Evolutionary conservation across 1,284 basidiomycete genomes (phyloP).

Genomic region (Cutaneotrichosporon cutaneum): DNA sequence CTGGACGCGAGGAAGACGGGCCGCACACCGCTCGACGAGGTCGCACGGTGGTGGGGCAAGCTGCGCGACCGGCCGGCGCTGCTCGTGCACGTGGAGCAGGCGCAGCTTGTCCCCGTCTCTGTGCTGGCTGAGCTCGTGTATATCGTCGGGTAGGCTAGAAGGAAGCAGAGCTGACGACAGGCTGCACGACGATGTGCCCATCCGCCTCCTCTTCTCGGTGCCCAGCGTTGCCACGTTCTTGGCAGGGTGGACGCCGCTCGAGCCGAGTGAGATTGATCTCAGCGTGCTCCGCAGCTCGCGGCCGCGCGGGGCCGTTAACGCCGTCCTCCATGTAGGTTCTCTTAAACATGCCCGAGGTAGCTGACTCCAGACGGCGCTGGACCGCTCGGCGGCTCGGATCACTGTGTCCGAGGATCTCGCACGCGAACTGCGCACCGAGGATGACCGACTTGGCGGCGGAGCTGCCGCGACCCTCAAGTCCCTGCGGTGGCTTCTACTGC

Average conservation of each 20-base stretch:
- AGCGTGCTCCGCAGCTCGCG: constrained; percentile 29
- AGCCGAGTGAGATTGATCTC: constrained; percentile 40
- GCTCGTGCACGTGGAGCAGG: constrained; percentile 41
- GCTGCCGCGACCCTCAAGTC: constrained; percentile 30
- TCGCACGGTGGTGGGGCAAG: constrained; percentile 36
- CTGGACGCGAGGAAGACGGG: constrained; percentile 33
- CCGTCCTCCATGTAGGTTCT: constrained; percentile 34
- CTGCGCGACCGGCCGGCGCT: constrained; percentile 26
- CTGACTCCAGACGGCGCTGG: constrained; percentile 16
- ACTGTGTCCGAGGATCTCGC: constrained; percentile 28
- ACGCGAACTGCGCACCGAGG: constrained; percentile 32
- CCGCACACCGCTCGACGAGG: constrained; percentile 38
- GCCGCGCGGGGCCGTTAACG: constrained; percentile 26
- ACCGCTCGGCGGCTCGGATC: constrained; percentile 19
- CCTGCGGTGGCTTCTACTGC: constrained; percentile 38
- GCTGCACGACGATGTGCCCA: constrained; percentile 30
- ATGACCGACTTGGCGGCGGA: constrained; percentile 37
- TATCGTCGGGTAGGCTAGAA: constrained; percentile 39
- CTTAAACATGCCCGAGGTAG: too few species aligned
- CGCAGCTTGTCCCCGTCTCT: constrained; percentile 31
- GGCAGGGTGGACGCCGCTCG: constrained; percentile 32
- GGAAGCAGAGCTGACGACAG: constrained; percentile 23
- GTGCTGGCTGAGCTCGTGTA: constrained; percentile 43
- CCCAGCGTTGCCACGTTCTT: constrained; percentile 37
- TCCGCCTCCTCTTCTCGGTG: constrained; percentile 42